Evolutionary conservation across 1,284 basidiomycete genomes (phyloP).

Genomic region (Taiwanofungus camphoratus): DNA sequence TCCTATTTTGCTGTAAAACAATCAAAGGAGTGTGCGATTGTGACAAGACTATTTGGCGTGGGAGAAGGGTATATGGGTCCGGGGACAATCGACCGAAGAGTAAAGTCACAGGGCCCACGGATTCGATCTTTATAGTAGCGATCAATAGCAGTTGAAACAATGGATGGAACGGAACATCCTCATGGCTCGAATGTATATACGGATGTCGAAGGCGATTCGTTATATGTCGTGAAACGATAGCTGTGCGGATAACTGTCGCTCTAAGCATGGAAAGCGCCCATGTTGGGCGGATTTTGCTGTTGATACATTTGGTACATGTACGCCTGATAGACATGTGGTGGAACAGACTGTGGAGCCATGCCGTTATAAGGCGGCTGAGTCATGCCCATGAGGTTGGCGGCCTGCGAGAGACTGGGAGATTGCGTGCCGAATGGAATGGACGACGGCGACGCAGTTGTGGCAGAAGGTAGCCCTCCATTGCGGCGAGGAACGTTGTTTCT

Average conservation of each 20-base stretch:
- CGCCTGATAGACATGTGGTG: slow-evolving; percentile 69
- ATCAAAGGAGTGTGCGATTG: slow-evolving; percentile 19
- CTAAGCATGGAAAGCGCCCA: slow-evolving; percentile 72
- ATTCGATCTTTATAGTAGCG: slow-evolving; percentile 18
- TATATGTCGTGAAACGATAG: slow-evolving; percentile 23
- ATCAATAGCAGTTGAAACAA: slow-evolving; percentile 11
- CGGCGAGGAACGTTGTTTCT: slow-evolving; percentile 47
- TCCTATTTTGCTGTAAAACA: slow-evolving; percentile 19
- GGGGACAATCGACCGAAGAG: slow-evolving; percentile 8
- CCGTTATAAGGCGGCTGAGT: slow-evolving; percentile 56
- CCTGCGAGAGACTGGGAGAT: slow-evolving; percentile 51
- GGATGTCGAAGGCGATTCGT: slow-evolving; percentile 21
- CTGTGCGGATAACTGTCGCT: slow-evolving; percentile 21
- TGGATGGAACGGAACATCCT: slow-evolving; percentile 16
- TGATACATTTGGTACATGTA: slow-evolving; percentile 82
- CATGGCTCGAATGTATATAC: slow-evolving; percentile 19
- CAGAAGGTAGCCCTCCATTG: slow-evolving; percentile 32
- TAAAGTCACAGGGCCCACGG: slow-evolving; percentile 4
- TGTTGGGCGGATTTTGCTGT: slow-evolving; percentile 63
- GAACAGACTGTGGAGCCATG: slow-evolving; percentile 55
- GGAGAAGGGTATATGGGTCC: slow-evolving; percentile 17
- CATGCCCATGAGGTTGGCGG: slow-evolving; percentile 55
- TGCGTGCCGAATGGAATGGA: slow-evolving; percentile 52
- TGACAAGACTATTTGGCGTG: slow-evolving; percentile 14
- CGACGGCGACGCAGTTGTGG: slow-evolving; percentile 36